Conservation (phyloP, 73 alveolate species). For the Uronychia binucleata region DNA sequence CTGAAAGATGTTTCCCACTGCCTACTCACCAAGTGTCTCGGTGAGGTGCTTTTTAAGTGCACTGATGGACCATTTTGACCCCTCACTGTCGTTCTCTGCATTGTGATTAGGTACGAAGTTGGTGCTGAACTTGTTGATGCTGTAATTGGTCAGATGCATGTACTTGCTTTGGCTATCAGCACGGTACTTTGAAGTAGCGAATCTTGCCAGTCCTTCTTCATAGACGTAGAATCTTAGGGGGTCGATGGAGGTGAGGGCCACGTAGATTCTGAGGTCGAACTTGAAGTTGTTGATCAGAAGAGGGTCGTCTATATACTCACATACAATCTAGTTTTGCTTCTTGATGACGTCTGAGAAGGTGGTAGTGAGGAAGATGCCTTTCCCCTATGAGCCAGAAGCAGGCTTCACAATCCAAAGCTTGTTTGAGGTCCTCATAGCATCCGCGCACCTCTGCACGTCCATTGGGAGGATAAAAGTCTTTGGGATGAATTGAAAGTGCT, state of each 20-base stretch:
- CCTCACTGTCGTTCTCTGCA: slow-evolving; percentile 48
- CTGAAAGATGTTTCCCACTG: slow-evolving; percentile 57
- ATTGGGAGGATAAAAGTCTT: slow-evolving; percentile 22
- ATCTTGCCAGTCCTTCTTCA: slow-evolving; percentile 66
- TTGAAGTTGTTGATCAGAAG: slow-evolving; percentile 64
- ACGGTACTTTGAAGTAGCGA: slow-evolving; percentile 64
- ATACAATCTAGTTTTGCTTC: slow-evolving; percentile 33
- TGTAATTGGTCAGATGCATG: slow-evolving; percentile 77
- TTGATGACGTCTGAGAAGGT: slow-evolving; percentile 60
- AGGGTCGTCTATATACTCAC: slow-evolving; percentile 58
- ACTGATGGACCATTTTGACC: slow-evolving; percentile 70
- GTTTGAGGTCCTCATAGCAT: not conserved
- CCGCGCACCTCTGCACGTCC: slow-evolving; percentile 7
- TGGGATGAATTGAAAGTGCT: slow-evolving; percentile 23
- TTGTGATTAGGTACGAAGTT: slow-evolving; percentile 63
- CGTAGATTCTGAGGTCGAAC: slow-evolving; percentile 74
- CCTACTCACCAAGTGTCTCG: slow-evolving; percentile 45
- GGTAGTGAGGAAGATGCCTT: slow-evolving; percentile 84
- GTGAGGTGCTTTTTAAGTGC: slow-evolving; percentile 40
- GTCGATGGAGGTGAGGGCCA: slow-evolving; percentile 60
- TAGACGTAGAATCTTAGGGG: slow-evolving; percentile 68
- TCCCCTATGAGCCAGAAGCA: slow-evolving; percentile 90
- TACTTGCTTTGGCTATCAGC: slow-evolving; percentile 20
- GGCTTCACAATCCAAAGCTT: slow-evolving; percentile 75
- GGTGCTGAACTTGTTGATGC: slow-evolving; percentile 68